phyloP scores from a whole-genome alignment of 2,329 filamentous ascomycete species.

The Verruconis gallopava region DNA sequence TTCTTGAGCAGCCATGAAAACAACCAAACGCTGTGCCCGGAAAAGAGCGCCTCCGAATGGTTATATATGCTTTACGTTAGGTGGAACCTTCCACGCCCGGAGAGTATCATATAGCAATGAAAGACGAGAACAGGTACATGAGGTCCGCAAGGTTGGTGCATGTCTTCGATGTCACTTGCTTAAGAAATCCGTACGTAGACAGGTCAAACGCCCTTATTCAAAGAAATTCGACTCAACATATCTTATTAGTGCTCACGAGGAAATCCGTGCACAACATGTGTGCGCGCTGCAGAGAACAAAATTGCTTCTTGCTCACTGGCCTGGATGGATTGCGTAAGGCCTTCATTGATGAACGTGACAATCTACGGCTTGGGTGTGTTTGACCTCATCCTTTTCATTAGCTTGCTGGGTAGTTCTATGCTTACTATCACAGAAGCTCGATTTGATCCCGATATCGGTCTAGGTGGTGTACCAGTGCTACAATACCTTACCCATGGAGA shows the following conservation, averaged over 20 bases:
- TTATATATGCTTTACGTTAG: conserved; percentile 3
- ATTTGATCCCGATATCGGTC: background rate
- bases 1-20: no score
- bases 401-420: background rate
- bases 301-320: conserved; percentile 1
- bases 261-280: conserved; percentile 1
- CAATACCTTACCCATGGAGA: conserved; percentile 3
- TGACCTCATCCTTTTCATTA: background rate
- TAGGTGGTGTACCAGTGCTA: conserved; percentile 4
- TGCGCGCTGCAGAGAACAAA: background rate
- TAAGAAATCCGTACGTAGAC: conserved; percentile 1
- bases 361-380: conserved; percentile 2
- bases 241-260: conserved; percentile 1
- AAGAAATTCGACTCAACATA: background rate
- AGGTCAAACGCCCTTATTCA: background rate
- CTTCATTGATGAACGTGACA: background rate
- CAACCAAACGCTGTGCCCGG: no score
- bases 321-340: conserved; percentile 6
- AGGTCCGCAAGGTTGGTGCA: conserved; percentile 2
- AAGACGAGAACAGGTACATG: conserved; percentile 3
- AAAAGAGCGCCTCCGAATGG: no score
- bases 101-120: background rate
- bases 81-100: background rate
- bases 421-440: background rate
- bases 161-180: conserved; percentile 5